These are phyloP conservation scores for Zygoascus meyerae DNA, from an alignment of 1,139 yeast genomes.

Conservation along the genomic window DNA sequence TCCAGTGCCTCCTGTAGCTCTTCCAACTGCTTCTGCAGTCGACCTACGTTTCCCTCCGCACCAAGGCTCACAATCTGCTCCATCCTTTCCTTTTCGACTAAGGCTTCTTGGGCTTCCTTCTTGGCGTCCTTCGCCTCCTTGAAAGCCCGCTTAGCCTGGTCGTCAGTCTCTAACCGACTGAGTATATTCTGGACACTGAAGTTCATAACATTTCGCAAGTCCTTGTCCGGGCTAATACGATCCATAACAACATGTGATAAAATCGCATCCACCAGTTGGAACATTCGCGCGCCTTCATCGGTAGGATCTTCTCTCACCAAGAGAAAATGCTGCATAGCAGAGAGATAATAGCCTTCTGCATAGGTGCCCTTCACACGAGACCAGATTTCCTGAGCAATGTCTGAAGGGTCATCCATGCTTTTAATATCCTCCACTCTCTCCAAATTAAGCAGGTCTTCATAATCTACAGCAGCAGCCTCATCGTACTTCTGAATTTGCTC, in stretches of 20 bases:
- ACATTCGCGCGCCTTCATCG: constrained; percentile 65
- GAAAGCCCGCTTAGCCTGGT: constrained; percentile 75
- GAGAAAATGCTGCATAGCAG: constrained; percentile 80
- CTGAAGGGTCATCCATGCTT: constrained; percentile 56
- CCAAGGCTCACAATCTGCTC: constrained; percentile 71
- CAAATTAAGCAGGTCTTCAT: constrained; percentile 54
- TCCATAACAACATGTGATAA: constrained; percentile 71
- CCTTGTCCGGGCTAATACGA: constrained; percentile 44
- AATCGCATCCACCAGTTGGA: constrained; percentile 76
- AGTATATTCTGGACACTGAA: constrained; percentile 76
- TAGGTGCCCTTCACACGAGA: constrained; percentile 63
- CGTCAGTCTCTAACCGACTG: constrained; percentile 83
- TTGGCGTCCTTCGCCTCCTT: constrained; percentile 64
- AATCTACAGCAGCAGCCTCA: constrained; percentile 64
- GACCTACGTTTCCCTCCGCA: constrained; percentile 76
- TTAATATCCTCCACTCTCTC: constrained; percentile 51
- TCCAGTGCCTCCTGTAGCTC: constrained; percentile 67
- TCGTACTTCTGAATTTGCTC: constrained; percentile 63
- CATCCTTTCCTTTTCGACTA: constrained; percentile 79
- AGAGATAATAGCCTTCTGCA: constrained; percentile 59
- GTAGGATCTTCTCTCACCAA: constrained; percentile 41
- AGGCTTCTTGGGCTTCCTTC: constrained; percentile 69
- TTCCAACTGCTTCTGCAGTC: constrained; percentile 58
- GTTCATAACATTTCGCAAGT: constrained; percentile 71
- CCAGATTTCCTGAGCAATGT: constrained; percentile 65